phyloP scores from a whole-genome alignment of 1,284 basidiomycete genomes.

The Ustilago hordei region DNA sequence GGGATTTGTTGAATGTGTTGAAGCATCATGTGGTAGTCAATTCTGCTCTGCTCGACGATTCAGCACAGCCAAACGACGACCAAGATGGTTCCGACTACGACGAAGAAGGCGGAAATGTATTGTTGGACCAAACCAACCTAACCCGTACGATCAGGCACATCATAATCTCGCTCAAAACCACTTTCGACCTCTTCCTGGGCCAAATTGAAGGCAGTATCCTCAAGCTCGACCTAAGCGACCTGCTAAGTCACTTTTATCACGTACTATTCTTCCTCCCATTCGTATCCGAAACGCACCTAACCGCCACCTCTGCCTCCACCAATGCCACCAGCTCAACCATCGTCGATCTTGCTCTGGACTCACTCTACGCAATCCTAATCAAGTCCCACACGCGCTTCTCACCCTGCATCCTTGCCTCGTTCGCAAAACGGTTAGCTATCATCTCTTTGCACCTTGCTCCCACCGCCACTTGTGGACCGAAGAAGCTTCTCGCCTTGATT shows the following conservation, averaged over 20 bases:
- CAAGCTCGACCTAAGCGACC: conserved; percentile 92
- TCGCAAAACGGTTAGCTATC: conserved; percentile 82
- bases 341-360: conserved; percentile 38
- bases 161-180: conserved; percentile 89
- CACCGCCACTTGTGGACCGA: neutral
- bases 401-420: conserved; percentile 78
- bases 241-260: conserved; percentile 82
- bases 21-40: conserved; percentile 77
- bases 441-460: conserved; percentile 28
- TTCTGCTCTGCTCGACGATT: conserved; percentile 12
- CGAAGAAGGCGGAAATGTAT: conserved; percentile 19
- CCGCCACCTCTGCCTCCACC: conserved; percentile 48
- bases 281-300: conserved; percentile 71
- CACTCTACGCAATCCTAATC: conserved; percentile 77
- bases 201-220: conserved; percentile 89
- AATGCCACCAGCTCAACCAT: conserved; percentile 2
- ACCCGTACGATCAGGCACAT: conserved; percentile 74
- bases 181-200: conserved; percentile 93
- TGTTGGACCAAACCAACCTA: conserved; percentile 33
- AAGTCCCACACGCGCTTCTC: conserved; percentile 78
- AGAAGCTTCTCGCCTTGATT: conserved; percentile 16
- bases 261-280: conserved; percentile 72
- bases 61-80: neutral
- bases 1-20: conserved; percentile 88
- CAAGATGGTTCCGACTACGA: conserved; percentile 11